A percentile compares a stretch with the other conserved stretches of the same genome.
Conservation (phyloP, 2,329 filamentous ascomycete genomes). For the Hypoxylon sp. region DNA sequence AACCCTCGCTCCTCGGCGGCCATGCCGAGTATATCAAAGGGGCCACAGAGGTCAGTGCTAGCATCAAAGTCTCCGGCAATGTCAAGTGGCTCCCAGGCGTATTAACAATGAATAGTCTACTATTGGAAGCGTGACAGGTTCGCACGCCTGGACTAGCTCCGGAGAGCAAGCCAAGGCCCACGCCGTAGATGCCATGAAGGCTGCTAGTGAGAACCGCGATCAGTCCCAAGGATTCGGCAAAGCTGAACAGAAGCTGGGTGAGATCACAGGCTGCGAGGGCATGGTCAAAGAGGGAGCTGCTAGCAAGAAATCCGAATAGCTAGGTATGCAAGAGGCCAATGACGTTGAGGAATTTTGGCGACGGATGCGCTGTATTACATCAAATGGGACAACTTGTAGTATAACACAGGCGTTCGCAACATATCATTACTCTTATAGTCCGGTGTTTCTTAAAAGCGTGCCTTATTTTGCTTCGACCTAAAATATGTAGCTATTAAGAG, state of each 20-base stretch:
- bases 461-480: too few species aligned
- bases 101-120: slow-evolving; percentile 61
- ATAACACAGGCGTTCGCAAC: too few species aligned
- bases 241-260: slow-evolving; percentile 75
- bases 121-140: slow-evolving; percentile 74
- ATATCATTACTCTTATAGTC: too few species aligned
- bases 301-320: slow-evolving; percentile 58
- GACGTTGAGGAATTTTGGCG: background rate
- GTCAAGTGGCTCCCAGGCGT: background rate
- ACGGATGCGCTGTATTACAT: too few species aligned
- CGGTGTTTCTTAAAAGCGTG: too few species aligned
- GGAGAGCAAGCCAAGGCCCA: slow-evolving; percentile 75
- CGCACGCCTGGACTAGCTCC: slow-evolving; percentile 73
- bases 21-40: slow-evolving; percentile 80
- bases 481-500: too few species aligned
- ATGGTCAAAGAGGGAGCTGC: slow-evolving; percentile 75
- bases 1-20: slow-evolving; percentile 72
- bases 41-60: slow-evolving; percentile 69
- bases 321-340: background rate
- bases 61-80: background rate
- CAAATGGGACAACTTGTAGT: too few species aligned
- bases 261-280: slow-evolving; percentile 75
- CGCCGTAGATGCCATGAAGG: slow-evolving; percentile 74
- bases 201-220: slow-evolving; percentile 70
- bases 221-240: slow-evolving; percentile 71